Percentiles rank a stretch among this genome's conserved stretches.
These are phyloP conservation scores for Whalleya microplaca DNA, from an alignment of 2,329 filamentous ascomycete species.

Conservation along the genomic window DNA sequence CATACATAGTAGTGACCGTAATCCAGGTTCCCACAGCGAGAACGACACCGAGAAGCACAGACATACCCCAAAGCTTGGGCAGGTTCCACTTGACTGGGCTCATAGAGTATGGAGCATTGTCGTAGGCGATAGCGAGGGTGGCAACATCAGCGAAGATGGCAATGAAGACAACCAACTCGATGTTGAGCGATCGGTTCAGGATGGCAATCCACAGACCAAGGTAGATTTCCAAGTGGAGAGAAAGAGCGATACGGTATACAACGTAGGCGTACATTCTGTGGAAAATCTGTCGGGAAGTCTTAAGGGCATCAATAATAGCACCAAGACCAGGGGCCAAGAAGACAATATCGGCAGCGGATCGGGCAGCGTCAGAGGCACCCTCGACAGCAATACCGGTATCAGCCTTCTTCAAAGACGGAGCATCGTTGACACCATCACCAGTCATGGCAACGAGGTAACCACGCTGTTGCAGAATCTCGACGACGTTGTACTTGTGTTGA, in stretches of 20 bases:
- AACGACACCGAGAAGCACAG: slow-evolving; percentile 78
- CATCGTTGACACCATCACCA: slow-evolving; percentile 94
- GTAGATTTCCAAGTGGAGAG: slow-evolving; percentile 89
- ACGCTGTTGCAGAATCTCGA: slow-evolving; percentile 91
- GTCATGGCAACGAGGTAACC: slow-evolving; percentile 96
- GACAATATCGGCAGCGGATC: slow-evolving; percentile 90
- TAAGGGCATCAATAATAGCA: slow-evolving; percentile 89
- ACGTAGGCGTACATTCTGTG: slow-evolving; percentile 97
- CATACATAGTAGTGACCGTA: slow-evolving; percentile 83
- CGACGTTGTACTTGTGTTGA: slow-evolving; percentile 93
- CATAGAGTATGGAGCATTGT: slow-evolving; percentile 86
- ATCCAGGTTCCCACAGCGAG: slow-evolving; percentile 87
- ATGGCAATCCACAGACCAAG: slow-evolving; percentile 91
- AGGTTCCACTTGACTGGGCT: slow-evolving; percentile 94
- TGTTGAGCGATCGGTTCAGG: slow-evolving; percentile 80
- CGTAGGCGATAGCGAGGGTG: slow-evolving; percentile 89
- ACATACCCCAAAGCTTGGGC: slow-evolving; percentile 93
- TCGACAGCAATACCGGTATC: slow-evolving; percentile 95
- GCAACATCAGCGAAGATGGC: slow-evolving; percentile 94
- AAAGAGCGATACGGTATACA: slow-evolving; percentile 91
- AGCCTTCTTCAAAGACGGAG: slow-evolving; percentile 91
- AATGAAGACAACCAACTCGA: slow-evolving; percentile 89
- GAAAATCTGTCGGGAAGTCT: slow-evolving; percentile 93
- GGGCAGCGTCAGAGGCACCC: slow-evolving; percentile 87
- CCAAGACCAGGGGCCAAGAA: slow-evolving; percentile 90